Percentiles rank a stretch among this genome's conserved stretches.
Conservation (phyloP, 805 yeast species). For the Yamadazyma philogaea region DNA sequence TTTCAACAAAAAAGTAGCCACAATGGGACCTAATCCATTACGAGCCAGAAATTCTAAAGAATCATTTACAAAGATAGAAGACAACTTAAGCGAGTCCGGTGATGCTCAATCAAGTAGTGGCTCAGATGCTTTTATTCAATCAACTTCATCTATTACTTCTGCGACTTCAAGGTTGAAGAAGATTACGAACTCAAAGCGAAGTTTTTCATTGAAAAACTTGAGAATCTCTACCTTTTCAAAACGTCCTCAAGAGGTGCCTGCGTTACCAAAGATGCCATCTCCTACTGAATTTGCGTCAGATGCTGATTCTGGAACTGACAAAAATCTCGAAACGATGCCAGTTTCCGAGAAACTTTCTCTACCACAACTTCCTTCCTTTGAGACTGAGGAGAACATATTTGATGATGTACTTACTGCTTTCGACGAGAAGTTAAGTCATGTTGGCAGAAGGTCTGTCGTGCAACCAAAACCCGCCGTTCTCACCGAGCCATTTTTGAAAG, state of each 20-base stretch:
- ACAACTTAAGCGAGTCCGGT: not conserved
- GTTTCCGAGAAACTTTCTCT: slow-evolving; percentile 9
- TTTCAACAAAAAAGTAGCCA: slow-evolving; percentile 7
- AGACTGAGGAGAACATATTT: slow-evolving; percentile 26
- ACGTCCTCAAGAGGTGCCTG: slow-evolving; percentile 8
- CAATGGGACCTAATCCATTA: not conserved
- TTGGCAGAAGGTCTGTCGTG: slow-evolving; percentile 11
- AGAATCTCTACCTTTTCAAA: slow-evolving; percentile 12
- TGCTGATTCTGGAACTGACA: not conserved
- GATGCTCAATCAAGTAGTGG: not conserved
- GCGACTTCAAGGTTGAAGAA: slow-evolving; percentile 6
- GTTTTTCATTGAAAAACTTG: slow-evolving; percentile 15
- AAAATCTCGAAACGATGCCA: slow-evolving; percentile 4
- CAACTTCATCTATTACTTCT: not conserved
- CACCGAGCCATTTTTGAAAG: slow-evolving; percentile 31
- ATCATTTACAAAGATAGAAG: not conserved
- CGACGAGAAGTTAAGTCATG: slow-evolving; percentile 22
- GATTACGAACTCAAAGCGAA: slow-evolving; percentile 5
- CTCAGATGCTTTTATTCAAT: not conserved
- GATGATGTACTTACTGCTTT: slow-evolving; percentile 27
- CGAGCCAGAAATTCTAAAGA: not conserved
- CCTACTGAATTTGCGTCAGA: not conserved
- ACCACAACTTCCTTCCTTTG: slow-evolving; percentile 24
- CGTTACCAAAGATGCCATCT: slow-evolving; percentile 9
- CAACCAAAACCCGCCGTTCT: slow-evolving; percentile 11